Conservation (phyloP, 2,329 filamentous ascomycete genomes). For the Aphanoascus verrucosus region DNA sequence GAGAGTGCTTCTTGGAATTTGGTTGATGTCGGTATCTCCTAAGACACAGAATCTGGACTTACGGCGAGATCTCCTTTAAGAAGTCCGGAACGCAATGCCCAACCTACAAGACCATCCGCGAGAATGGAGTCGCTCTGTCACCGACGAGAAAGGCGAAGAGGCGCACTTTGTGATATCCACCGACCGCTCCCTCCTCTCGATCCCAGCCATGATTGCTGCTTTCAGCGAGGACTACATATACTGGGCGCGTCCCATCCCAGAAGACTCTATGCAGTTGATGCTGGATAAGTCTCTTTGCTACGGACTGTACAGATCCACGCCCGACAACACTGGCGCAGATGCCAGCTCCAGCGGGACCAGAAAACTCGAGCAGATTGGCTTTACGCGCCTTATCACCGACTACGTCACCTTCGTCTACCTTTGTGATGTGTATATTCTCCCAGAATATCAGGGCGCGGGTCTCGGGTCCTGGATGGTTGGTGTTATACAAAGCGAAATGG, state of each 20-base stretch:
- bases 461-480: conserved; percentile 56
- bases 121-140: conserved; percentile 5
- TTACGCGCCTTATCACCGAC: conserved; percentile 58
- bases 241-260: conserved; percentile 48
- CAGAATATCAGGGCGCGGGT: conserved; percentile 50
- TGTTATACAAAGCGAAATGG: conserved; percentile 48
- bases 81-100: neutral
- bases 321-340: neutral
- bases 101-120: neutral
- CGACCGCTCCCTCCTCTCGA: conserved; percentile 46
- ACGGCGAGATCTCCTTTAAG: neutral
- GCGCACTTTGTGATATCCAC: conserved; percentile 52
- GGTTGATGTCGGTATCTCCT: neutral
- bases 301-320: conserved; percentile 40
- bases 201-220: conserved; percentile 45
- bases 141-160: neutral
- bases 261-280: conserved; percentile 41
- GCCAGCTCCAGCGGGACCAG: conserved; percentile 7
- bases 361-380: conserved; percentile 41
- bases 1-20: neutral
- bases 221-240: conserved; percentile 49
- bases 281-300: conserved; percentile 51
- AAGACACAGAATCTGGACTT: neutral
- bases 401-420: conserved; percentile 57
- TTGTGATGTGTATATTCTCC: conserved; percentile 57